Conservation (phyloP, 2,329 filamentous ascomycete species). For the Monosporascus ibericus region DNA sequence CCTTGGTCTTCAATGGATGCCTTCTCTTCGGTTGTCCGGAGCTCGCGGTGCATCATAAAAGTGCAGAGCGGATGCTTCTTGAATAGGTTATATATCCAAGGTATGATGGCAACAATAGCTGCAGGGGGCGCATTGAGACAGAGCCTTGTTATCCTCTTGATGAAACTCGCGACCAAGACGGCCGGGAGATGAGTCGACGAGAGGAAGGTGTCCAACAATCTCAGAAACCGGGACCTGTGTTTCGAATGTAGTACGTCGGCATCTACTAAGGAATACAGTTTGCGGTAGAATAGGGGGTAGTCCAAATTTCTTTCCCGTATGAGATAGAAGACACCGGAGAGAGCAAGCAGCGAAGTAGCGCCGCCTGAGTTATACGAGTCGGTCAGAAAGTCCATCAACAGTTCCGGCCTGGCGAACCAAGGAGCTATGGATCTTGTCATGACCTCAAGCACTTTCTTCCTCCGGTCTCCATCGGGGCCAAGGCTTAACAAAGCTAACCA, state of each 20-base stretch:
- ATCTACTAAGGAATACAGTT: constrained; percentile 90
- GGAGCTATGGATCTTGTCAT: constrained; percentile 76
- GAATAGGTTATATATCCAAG: constrained; percentile 93
- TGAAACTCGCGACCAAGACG: constrained; percentile 85
- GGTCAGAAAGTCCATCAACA: constrained; percentile 94
- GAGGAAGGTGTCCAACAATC: constrained; percentile 85
- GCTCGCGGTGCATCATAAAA: constrained; percentile 87
- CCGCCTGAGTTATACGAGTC: constrained; percentile 86
- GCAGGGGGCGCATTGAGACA: constrained; percentile 84
- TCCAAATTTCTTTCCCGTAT: constrained; percentile 92
- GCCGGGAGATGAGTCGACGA: constrained; percentile 88
- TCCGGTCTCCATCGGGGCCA: constrained; percentile 62
- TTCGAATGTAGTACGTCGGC: constrained; percentile 84
- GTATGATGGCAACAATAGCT: constrained; percentile 81
- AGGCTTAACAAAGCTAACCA: constrained; percentile 75
- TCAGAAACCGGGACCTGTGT: constrained; percentile 88
- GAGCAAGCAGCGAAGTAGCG: constrained; percentile 76
- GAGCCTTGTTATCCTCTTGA: constrained; percentile 84
- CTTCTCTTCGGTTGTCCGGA: constrained; percentile 51
- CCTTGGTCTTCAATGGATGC: constrained; percentile 55
- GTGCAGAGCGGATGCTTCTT: constrained; percentile 85
- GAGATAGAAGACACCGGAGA: constrained; percentile 91
- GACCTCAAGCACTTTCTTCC: constrained; percentile 70
- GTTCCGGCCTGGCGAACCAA: constrained; percentile 82
- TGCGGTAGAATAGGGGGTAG: constrained; percentile 89